A percentile compares a stretch with the other conserved stretches of the same genome.
phyloP scores from a whole-genome alignment of 2,329 filamentous ascomycete species.

The Claviceps sp. region DNA sequence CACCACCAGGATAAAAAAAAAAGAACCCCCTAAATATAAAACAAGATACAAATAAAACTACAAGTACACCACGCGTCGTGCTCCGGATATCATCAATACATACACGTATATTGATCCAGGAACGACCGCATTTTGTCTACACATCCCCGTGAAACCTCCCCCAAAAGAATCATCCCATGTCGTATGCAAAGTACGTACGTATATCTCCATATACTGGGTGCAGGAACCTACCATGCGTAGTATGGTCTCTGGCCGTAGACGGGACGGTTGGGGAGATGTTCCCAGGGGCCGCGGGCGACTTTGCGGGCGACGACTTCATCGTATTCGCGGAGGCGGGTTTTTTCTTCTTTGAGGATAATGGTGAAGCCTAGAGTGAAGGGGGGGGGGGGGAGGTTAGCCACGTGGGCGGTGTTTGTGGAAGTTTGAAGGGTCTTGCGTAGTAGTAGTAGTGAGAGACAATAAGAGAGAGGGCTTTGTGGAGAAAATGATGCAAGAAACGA shows the following conservation, averaged over 20 bases:
- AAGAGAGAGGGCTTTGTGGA: background rate
- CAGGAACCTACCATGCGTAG: slow-evolving; percentile 62
- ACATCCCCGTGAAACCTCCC: no score
- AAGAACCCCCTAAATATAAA: no score
- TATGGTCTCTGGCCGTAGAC: slow-evolving; percentile 77
- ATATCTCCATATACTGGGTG: no score
- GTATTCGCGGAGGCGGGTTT: slow-evolving; percentile 69
- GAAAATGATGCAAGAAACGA: background rate
- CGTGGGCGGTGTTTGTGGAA: no score
- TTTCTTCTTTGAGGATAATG: slow-evolving; percentile 83
- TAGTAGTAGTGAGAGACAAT: no score
- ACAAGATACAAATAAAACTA: no score
- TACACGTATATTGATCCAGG: slow-evolving; percentile 24
- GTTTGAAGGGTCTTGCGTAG: background rate
- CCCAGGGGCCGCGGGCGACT: slow-evolving; percentile 66
- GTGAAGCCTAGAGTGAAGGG: slow-evolving; percentile 44
- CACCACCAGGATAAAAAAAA: no score
- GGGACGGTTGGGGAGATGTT: slow-evolving; percentile 73
- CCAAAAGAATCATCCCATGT: no score
- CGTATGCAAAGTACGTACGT: no score
- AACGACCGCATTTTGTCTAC: no score
- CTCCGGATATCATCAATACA: slow-evolving; percentile 11
- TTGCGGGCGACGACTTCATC: slow-evolving; percentile 67
- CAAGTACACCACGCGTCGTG: no score
- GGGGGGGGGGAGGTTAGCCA: background rate